phyloP scores from a whole-genome alignment of 2,329 filamentous ascomycete species.

The Cryphonectria parasitica region DNA sequence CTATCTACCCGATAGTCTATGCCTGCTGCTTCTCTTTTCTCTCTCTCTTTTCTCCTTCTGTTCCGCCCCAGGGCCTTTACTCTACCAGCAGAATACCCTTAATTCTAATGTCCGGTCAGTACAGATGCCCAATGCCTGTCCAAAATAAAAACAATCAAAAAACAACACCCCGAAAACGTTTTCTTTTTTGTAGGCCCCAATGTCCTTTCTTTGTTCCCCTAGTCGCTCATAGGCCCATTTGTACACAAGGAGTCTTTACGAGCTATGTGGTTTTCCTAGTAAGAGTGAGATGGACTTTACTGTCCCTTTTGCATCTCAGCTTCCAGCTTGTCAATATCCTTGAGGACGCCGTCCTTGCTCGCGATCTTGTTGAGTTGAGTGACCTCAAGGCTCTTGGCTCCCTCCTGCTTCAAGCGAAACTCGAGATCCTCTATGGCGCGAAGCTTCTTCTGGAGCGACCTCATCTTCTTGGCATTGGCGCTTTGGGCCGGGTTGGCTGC shows the following conservation, averaged over 20 bases:
- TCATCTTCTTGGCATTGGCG: slow-evolving; percentile 91
- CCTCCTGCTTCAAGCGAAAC: slow-evolving; percentile 72
- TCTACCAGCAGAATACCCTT: slow-evolving; percentile 13
- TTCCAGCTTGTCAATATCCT: slow-evolving; percentile 55
- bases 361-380: slow-evolving; percentile 98
- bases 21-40: neutral
- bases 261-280: neutral
- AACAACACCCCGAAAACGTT: neutral
- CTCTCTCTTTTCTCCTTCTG: neutral
- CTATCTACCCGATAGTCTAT: slow-evolving; percentile 9
- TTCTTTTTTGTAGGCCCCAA: neutral
- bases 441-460: slow-evolving; percentile 94
- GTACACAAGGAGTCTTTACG: neutral
- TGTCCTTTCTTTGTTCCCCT: neutral
- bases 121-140: slow-evolving; percentile 16
- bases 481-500: slow-evolving; percentile 51
- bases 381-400: slow-evolving; percentile 94
- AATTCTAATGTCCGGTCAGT: slow-evolving; percentile 1
- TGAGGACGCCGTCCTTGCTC: slow-evolving; percentile 81
- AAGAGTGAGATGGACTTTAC: neutral
- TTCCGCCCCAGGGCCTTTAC: neutral
- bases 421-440: slow-evolving; percentile 97
- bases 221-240: no score
- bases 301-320: slow-evolving; percentile 12
- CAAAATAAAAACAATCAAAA: neutral